Evolutionary conservation across 2,329 filamentous ascomycete species (phyloP).

Genomic region (Cadophora luteo-olivacea): DNA sequence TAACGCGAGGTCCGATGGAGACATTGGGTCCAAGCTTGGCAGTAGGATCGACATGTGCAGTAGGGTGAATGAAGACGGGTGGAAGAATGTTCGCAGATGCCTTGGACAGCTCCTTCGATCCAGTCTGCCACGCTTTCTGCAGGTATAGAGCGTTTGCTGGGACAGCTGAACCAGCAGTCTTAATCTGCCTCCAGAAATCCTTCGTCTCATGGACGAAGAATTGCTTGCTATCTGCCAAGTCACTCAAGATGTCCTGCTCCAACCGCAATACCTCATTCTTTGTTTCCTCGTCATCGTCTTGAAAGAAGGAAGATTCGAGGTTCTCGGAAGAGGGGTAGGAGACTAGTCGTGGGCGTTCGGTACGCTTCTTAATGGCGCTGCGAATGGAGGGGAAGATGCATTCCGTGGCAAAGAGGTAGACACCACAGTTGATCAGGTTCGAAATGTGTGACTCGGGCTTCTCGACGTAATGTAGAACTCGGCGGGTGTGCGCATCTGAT

Average conservation of each 20-base stretch:
- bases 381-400: constrained; percentile 96
- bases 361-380: constrained; percentile 92
- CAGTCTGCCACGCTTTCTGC: constrained; percentile 87
- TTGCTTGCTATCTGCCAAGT: constrained; percentile 94
- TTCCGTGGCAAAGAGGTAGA: constrained; percentile 96
- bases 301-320: constrained; percentile 73
- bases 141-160: constrained; percentile 97
- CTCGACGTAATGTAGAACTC: constrained; percentile 98
- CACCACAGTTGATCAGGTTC: constrained; percentile 98
- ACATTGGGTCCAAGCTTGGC: constrained; percentile 98
- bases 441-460: constrained; percentile 98
- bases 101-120: constrained; percentile 79
- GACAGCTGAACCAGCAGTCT: constrained; percentile 95
- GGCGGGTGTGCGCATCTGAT: constrained; percentile 89
- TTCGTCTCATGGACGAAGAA: constrained; percentile 99
- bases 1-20: constrained; percentile 88
- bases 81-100: constrained; percentile 88
- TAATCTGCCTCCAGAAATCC: constrained; percentile 99
- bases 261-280: constrained; percentile 89
- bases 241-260: constrained; percentile 95
- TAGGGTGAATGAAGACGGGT: constrained; percentile 94
- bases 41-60: constrained; percentile 87
- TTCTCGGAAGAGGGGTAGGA: constrained; percentile 98
- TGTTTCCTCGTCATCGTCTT: constrained; percentile 74
- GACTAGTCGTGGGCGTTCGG: constrained; percentile 86